Evolutionary conservation across 805 yeast genomes (phyloP).

Genomic region (Metschnikowia noctiluminum): DNA sequence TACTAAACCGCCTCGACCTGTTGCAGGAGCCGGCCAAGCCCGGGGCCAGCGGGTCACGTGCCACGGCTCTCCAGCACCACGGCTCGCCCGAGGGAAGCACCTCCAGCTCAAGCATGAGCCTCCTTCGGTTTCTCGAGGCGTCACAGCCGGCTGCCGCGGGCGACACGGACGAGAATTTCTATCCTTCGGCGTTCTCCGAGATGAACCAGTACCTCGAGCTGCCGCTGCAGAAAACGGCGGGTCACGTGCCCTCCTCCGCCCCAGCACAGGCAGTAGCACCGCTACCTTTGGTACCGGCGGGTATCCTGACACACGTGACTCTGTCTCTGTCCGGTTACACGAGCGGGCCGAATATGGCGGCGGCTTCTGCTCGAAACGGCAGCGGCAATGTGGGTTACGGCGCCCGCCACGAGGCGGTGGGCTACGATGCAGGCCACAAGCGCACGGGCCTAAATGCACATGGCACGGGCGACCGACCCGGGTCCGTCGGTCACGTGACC

Average conservation of each 20-base stretch:
- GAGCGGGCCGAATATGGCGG: not conserved
- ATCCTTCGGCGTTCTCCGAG: conserved; percentile 4
- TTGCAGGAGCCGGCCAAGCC: conserved; percentile 1
- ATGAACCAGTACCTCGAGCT: conserved; percentile 9
- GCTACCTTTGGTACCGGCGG: no score
- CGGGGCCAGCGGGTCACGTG: conserved; percentile 4
- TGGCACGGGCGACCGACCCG: not conserved
- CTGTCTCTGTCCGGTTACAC: not conserved
- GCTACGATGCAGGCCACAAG: not conserved
- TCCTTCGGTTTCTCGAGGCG: conserved; percentile 2
- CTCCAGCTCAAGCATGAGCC: conserved; percentile 4
- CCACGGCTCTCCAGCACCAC: conserved; percentile 8
- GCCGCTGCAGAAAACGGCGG: not conserved
- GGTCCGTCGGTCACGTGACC: not conserved
- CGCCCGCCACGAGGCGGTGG: not conserved
- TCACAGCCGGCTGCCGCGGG: conserved; percentile 1
- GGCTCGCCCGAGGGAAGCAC: conserved; percentile 3
- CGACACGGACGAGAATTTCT: not conserved
- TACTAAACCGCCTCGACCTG: conserved; percentile 24
- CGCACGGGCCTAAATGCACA: not conserved
- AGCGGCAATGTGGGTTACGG: not conserved
- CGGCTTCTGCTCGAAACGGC: not conserved
- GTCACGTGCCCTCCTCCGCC: no score
- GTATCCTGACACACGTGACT: not conserved
- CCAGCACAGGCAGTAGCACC: no score